A percentile compares a stretch with the other conserved stretches of the same genome.
phyloP scores from a whole-genome alignment of 2,329 filamentous ascomycete species.

The Fusarium falciforme region DNA sequence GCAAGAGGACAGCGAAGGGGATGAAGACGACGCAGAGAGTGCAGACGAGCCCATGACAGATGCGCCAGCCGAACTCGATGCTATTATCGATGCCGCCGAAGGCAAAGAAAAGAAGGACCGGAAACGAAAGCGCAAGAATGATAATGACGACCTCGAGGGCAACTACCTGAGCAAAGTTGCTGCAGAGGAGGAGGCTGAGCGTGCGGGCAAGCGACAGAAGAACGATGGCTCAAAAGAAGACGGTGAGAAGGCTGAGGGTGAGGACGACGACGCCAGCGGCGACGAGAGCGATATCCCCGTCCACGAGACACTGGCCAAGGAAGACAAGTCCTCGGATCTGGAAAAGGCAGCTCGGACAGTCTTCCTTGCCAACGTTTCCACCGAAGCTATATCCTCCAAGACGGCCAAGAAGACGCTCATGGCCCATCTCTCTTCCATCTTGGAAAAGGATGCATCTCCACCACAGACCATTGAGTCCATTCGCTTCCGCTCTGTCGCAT shows the following conservation, averaged over 20 bases:
- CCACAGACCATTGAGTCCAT: slow-evolving; percentile 87
- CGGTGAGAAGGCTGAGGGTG: slow-evolving; percentile 48
- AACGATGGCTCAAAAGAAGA: slow-evolving; percentile 45
- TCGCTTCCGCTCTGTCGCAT: slow-evolving; percentile 93
- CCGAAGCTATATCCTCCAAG: slow-evolving; percentile 84
- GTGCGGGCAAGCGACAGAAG: slow-evolving; percentile 66
- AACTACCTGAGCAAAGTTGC: slow-evolving; percentile 76
- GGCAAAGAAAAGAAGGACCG: slow-evolving; percentile 57
- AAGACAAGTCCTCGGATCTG: slow-evolving; percentile 70
- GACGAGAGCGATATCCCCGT: slow-evolving; percentile 59
- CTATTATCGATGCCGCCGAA: slow-evolving; percentile 49
- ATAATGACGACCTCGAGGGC: slow-evolving; percentile 76
- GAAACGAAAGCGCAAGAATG: slow-evolving; percentile 75
- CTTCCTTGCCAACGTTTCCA: slow-evolving; percentile 92
- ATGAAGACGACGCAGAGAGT: slow-evolving; percentile 54
- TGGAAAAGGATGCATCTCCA: slow-evolving; percentile 63
- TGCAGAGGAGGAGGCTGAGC: slow-evolving; percentile 68
- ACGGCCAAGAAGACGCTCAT: slow-evolving; percentile 81
- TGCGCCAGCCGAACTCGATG: slow-evolving; percentile 51
- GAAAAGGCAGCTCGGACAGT: slow-evolving; percentile 91
- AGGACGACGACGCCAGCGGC: slow-evolving; percentile 59
- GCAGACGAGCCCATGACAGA: slow-evolving; percentile 51
- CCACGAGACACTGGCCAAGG: slow-evolving; percentile 68
- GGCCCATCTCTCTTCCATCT: slow-evolving; percentile 81
- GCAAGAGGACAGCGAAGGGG: slow-evolving; percentile 39